Evolutionary conservation across 225 moss, liverwort and hornwort species (phyloP).

Genomic region (Asterella californica): DNA sequence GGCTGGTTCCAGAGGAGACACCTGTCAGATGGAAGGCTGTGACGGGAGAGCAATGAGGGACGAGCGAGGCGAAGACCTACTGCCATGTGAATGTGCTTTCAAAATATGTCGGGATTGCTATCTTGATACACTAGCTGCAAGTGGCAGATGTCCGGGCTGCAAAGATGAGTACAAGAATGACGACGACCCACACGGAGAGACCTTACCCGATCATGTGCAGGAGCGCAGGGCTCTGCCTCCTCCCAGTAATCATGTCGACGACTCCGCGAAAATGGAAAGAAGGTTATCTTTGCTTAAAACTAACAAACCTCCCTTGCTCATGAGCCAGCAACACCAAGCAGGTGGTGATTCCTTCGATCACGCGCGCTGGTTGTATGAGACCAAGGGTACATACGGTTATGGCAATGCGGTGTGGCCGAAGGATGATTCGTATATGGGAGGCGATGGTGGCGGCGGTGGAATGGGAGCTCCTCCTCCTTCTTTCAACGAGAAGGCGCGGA

Average conservation of each 20-base stretch:
- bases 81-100: constrained; percentile 78
- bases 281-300: constrained; percentile 65
- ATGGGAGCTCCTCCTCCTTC: constrained; percentile 40
- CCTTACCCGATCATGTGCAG: not conserved
- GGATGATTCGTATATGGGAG: constrained; percentile 45
- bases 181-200: constrained; percentile 38
- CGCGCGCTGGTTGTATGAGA: constrained; percentile 53
- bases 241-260: constrained; percentile 36
- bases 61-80: constrained; percentile 53
- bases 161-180: constrained; percentile 74
- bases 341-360: constrained; percentile 61
- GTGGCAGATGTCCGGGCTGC: constrained; percentile 77
- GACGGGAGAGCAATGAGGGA: constrained; percentile 64
- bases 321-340: constrained; percentile 53
- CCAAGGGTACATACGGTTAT: constrained; percentile 52
- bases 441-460: constrained; percentile 26
- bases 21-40: constrained; percentile 70
- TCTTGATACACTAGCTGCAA: constrained; percentile 64
- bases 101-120: constrained; percentile 85
- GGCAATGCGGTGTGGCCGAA: constrained; percentile 58
- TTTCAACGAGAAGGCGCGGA: constrained; percentile 46
- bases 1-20: constrained; percentile 47
- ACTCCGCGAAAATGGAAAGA: constrained; percentile 49
- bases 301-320: constrained; percentile 55
- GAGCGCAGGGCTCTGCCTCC: constrained; percentile 59